Base-by-base conservation (phyloP, 2,329 filamentous ascomycete genomes). In the Aaosphaeria pasadenensis region DNA sequence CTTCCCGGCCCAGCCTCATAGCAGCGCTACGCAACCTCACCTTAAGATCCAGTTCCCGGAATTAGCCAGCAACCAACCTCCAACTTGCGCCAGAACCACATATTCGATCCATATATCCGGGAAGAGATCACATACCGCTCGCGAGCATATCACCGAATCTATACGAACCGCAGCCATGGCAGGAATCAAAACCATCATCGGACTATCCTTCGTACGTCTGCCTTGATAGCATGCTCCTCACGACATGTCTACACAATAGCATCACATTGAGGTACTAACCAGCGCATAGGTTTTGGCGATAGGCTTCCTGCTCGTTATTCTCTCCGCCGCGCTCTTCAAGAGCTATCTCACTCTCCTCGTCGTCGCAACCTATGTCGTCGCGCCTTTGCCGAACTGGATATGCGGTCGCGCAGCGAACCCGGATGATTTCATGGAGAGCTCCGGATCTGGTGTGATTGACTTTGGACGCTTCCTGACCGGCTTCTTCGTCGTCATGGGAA, bases 131-230 rank as follows among this genome's bases (percentile, higher is more conserved):
- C 17, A 24, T 24, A 24, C 17, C 17, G 17, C 17, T 24, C 17
- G 17, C 17, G 17, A 24, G 17, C 17, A 24, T 24, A 24, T 24
- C 17, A 24, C 17, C 17, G 17, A 24, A 24, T 24, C 17, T 24
- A 24, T 24, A 24, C 17, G 17, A 24, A 29, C 5, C 42, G 17
- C 29, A 62, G 80, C 76, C 76, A 83, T 89, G 78, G 91, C 94
- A 63, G 94, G 94, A 71, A 86, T 99, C 67, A 97, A 96, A 78
- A 99, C 94, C 60, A 99, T 99, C 75, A 99, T 99, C 74, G 90
- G 89, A 57, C 88, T 99, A 62, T 97, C 94, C 70, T 99, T 99
- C 76, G 94, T 89, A 82, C 47, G 83, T 61, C 57, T 54, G 51
- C 56, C 52, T 41, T 45, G 29, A 52, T 41, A 30, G 13, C 30